Evolutionary conservation across 768 basidiomycete species (phyloP), one percentile per base, ranked within the genome.

Genomic region (Collybia nuda): DNA sequence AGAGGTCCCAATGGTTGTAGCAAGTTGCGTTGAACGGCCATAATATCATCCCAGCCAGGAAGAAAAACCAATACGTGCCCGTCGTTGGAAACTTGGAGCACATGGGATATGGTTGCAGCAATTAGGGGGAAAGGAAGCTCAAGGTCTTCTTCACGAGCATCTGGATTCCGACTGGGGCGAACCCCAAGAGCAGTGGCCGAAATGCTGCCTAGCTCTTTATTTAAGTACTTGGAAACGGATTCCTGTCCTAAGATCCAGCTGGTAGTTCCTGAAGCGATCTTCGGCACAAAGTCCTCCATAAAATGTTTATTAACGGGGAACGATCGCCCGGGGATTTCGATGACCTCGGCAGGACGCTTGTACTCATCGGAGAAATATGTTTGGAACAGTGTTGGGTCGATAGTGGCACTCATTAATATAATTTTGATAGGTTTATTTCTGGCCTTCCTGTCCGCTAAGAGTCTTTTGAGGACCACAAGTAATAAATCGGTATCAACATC

Each of bases 361-460:
- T 67, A 53, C 15, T 79, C 72, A 60, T 88, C 81, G 6, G 75
- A 71, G 74, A 98, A 98, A 71, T 98, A 98, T 9, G 78, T 71
- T 62, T 90, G 86, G 80, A 97, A 98, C 21, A 96, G 77, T 0
- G 80, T 80, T 7, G 94, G 89, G 59, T 97, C 91, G 62, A 98
- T 92, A 39, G 95, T 98, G 7, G 95, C 95, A 61, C 91, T 95
- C 94, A 98, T 97, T 49, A 98, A 79, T 38, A 97, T 70, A 55
- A 98, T 76, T 67, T 93, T 94, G 67, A 98, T 69, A 2, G 89
- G 85, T 41, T 85, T 80, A 9, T 80, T 78, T 55, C 80, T 79
- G 5, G 80, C 73, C 63, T 80, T 86, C 57, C 93, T 82, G 51
- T 92, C 86, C 5, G 77, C 80, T 61, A 95, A 67, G 19, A 95